These are phyloP conservation scores for Aristolochia californica DNA, from an alignment of 164 flowering plant species.

Conservation along the genomic window DNA sequence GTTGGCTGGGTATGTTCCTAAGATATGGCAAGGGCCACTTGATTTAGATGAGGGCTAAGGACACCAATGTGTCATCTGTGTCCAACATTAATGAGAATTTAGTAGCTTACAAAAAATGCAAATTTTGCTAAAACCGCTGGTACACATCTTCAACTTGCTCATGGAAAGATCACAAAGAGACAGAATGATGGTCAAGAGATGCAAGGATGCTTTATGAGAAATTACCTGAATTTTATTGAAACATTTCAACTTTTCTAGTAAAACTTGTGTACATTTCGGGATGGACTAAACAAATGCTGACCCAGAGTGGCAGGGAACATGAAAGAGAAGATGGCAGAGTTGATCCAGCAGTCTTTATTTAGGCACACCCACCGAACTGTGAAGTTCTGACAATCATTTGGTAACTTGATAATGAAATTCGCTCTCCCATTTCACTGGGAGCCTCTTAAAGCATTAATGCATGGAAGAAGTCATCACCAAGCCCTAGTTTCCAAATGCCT, in stretches of 20 bases:
- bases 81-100: not conserved
- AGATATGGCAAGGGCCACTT: constrained; percentile 7
- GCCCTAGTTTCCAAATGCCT: constrained; percentile 29
- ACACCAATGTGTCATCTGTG: not conserved
- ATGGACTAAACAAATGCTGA: no score
- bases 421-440: not conserved
- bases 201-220: not conserved
- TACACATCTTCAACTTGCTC: not conserved
- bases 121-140: not conserved
- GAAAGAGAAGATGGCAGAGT: not conserved
- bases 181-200: not conserved
- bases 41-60: constrained; percentile 9
- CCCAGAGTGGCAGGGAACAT: no score
- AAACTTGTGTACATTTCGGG: no score
- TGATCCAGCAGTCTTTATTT: not conserved
- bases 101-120: not conserved
- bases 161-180: not conserved
- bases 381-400: not conserved
- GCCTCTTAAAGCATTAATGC: constrained; percentile 30
- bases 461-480: constrained; percentile 39
- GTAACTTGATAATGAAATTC: not conserved
- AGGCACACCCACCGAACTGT: not conserved
- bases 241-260: no score
- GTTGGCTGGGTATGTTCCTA: constrained; percentile 15
- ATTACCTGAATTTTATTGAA: no score